Evolutionary conservation across 2,329 filamentous ascomycete species (phyloP), one percentile per base, ranked within the genome.

Genomic region (Diaporthe destruens): DNA sequence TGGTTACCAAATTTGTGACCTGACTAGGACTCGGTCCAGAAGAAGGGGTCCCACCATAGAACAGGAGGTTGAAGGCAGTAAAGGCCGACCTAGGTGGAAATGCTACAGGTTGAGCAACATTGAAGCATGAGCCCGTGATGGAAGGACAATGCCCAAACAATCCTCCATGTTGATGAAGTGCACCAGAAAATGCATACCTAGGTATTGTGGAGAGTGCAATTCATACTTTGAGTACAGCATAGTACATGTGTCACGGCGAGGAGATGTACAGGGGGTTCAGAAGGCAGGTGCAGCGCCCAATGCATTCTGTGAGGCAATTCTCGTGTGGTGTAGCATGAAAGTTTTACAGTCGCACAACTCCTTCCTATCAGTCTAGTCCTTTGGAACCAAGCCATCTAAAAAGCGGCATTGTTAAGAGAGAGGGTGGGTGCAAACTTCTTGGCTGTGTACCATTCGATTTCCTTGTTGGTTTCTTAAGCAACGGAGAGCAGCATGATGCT

Each of bases 291-390:
- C 14, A 39, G 61, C n/a, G 11, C n/a, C 42, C 20, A 59, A 6
- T 44, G 34, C 18, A 18, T n/a, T n/a, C 1, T 66, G 29, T 29
- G 32, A 39, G 29, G 32, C 29, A 25, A 53, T 47, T 53, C 7
- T 39, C 25, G 44, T 53, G 44, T 53, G 16, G 47, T 66, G 47
- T 8, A 53, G 32, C 32, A 7, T n/a, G 20, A 39, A 16, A 39
- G 11, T 18, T 18, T 20, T 39, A 55, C 47, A 71, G 69, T 71
- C 6, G 42, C 72, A 73, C 61, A 51, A 51, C 55, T 25, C 23
- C 61, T 29, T 39, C 32, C 42, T 39, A 29, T 44, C 14, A n/a
- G 61, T n/a, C 55, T 51, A 29, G 59, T 20, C 54, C 49, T 71
- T 73, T 61, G 69, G 32, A 32, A 51, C 44, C 16, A 39, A 54